Evolutionary conservation across 176 grass and related monocot genomes (phyloP).

Genomic region (Elaeis guineensis): DNA sequence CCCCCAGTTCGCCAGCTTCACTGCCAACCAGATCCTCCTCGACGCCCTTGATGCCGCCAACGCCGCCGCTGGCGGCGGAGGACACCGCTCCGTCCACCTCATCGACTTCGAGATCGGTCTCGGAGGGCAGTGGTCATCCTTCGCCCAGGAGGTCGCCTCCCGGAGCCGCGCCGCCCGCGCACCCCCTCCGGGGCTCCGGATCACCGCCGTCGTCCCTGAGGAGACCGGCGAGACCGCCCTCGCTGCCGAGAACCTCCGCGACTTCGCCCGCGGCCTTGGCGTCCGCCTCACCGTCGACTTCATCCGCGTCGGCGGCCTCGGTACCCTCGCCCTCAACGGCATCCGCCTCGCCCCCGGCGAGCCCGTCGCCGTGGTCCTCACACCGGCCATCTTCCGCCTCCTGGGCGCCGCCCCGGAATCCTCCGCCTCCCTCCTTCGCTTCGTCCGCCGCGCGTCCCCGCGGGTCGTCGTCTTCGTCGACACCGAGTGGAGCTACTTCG

Average conservation of each 20-base stretch:
- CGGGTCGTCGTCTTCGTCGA: constrained; percentile 38
- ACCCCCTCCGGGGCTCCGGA: constrained; percentile 19
- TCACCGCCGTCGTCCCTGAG: constrained; percentile 46
- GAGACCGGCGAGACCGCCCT: constrained; percentile 38
- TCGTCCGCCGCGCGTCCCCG: constrained; percentile 24
- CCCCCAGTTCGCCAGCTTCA: constrained; percentile 48
- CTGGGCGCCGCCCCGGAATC: constrained; percentile 20
- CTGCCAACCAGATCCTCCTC: constrained; percentile 47
- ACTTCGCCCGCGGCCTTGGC: constrained; percentile 42
- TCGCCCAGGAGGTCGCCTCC: constrained; percentile 39
- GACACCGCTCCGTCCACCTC: constrained; percentile 32
- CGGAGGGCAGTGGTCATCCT: constrained; percentile 63
- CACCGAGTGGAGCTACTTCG: constrained; percentile 16
- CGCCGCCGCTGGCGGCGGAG: constrained; percentile 2
- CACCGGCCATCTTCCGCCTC: constrained; percentile 31
- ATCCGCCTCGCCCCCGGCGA: constrained; percentile 25
- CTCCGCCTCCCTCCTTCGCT: constrained; percentile 27
- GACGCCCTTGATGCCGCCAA: constrained; percentile 37
- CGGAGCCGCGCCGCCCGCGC: constrained; percentile 19
- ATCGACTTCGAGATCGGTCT: constrained; percentile 57
- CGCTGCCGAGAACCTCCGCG: constrained; percentile 55
- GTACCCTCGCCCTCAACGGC: constrained; percentile 23
- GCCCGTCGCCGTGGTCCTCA: constrained; percentile 39
- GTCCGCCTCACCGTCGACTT: constrained; percentile 39
- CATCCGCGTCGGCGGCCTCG: constrained; percentile 29